These are phyloP conservation scores for Xylaria sp. DNA, from an alignment of 2,329 filamentous ascomycete species.

Conservation along the genomic window DNA sequence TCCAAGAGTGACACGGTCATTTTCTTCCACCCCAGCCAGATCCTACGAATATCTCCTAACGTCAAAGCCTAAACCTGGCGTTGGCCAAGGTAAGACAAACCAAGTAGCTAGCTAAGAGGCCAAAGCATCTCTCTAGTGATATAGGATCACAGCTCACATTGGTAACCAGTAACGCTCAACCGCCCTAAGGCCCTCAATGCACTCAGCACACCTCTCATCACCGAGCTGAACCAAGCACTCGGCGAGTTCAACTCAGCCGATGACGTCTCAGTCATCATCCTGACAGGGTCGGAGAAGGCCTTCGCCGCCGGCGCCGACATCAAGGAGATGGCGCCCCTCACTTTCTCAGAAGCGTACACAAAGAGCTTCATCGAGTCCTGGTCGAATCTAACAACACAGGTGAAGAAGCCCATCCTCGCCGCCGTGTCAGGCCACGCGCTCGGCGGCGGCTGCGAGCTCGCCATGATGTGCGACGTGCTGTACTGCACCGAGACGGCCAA, in stretches of 20 bases:
- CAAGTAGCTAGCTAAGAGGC: not conserved
- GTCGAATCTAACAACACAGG: conserved; percentile 82
- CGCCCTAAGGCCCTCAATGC: conserved; percentile 96
- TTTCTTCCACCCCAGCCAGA: conserved; percentile 58
- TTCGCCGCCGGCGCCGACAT: conserved; percentile 98
- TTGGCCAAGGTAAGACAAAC: conserved; percentile 76
- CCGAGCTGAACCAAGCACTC: conserved; percentile 86
- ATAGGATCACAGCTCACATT: conserved; percentile 29
- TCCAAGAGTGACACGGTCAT: conserved; percentile 65
- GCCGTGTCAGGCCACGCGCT: conserved; percentile 95
- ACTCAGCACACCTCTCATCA: conserved; percentile 88
- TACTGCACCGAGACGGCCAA: conserved; percentile 89
- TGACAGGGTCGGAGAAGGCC: conserved; percentile 89
- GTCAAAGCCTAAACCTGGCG: conserved; percentile 85
- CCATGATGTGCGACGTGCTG: conserved; percentile 96
- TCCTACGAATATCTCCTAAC: conserved; percentile 85
- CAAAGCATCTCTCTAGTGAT: not conserved
- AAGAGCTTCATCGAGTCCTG: conserved; percentile 94
- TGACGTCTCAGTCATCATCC: conserved; percentile 78
- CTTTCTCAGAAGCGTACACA: conserved; percentile 87
- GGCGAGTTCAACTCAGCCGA: conserved; percentile 75
- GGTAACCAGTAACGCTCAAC: conserved; percentile 81
- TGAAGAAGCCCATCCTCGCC: conserved; percentile 94
- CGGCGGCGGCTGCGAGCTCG: conserved; percentile 94
- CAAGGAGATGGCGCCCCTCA: conserved; percentile 97